A percentile compares a stretch with the other conserved stretches of the same genome.
phyloP scores from a whole-genome alignment of 441 rosid species.

The Adansonia rubrostipa region DNA sequence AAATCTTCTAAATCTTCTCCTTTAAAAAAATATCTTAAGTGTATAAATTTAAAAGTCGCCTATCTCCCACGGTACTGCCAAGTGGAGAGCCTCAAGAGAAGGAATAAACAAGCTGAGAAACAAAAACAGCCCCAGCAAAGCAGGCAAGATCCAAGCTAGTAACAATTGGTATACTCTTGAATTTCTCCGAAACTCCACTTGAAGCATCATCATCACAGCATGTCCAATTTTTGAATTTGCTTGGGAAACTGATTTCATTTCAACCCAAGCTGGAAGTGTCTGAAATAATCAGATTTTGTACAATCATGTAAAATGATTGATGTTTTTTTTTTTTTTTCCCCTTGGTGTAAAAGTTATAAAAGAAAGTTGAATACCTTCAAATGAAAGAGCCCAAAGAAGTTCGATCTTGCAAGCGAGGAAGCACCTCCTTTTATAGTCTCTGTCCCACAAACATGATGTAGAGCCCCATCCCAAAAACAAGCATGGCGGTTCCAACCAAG shows the following conservation, averaged over 20 bases:
- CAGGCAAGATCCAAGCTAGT: constrained; percentile 68
- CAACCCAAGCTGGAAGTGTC: constrained; percentile 58
- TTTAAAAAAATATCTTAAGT: not conserved
- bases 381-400: constrained; percentile 58
- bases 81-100: constrained; percentile 61
- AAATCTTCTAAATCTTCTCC: too few species aligned
- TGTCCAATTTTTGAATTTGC: constrained; percentile 74
- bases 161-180: constrained; percentile 51
- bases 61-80: not conserved
- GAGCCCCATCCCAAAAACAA: constrained; percentile 64
- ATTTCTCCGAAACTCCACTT: constrained; percentile 75
- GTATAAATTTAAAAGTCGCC: not conserved
- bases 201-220: constrained; percentile 71
- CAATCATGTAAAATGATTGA: not conserved
- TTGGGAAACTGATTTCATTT: constrained; percentile 56
- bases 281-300: constrained; percentile 30
- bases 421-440: constrained; percentile 31
- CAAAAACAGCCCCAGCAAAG: constrained; percentile 60
- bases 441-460: constrained; percentile 63
- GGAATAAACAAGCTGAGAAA: constrained; percentile 59
- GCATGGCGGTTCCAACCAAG: constrained; percentile 68
- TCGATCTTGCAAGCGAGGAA: constrained; percentile 44
- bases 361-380: constrained; percentile 37
- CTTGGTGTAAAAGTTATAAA: not conserved
- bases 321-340: not conserved